Evolutionary conservation across 1,139 yeast genomes (phyloP), one percentile per base, ranked within the genome.

Genomic region (Tardiomyces digboiensis): DNA sequence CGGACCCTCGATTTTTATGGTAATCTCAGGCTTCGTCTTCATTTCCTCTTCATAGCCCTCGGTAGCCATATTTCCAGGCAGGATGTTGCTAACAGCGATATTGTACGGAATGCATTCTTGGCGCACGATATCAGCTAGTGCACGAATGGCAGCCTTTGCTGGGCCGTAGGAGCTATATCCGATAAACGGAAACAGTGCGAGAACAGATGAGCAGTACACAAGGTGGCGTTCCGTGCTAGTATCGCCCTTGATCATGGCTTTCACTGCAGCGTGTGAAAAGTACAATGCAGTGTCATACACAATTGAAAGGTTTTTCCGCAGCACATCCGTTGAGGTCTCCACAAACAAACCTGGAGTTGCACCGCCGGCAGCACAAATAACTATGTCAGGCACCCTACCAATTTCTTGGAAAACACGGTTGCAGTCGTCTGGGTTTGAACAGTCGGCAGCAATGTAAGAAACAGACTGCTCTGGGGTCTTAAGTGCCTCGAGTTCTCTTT

Each of bases 161-260:
- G 99, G 98, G 0, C 91, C 91, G 59, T 93, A 93, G 54, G 87
- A 91, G 0, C 79, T 71, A 60, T 93, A 93, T 0, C 99, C 99
- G 41, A 88, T 84, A 57, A 91, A 82, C 3, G 97, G 87, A 66
- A 78, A 89, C 53, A 82, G 78, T 2, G 94, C 87, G 3, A 82
- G 79, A 6, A 82, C 84, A 1, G 96, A 86, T 0, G 96, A 83
- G 55, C 88, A 79, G 38, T 86, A 70, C 3, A 91, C 72, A 6
- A 93, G 63, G 55, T 85, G 89, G 42, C 89, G 68, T 39, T 48
- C 40, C 10, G 43, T 29, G 5, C 3, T 26, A 4, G 39, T 19
- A 10, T 45, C 33, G 20, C 21, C 41, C 19, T 47, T 41, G 29
- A 57, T 54, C 73, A 78, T 72, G 21, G 67, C 69, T 47, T 74